Base-by-base conservation (phyloP, 306 rosid genomes). In the Corylus avellana region DNA sequence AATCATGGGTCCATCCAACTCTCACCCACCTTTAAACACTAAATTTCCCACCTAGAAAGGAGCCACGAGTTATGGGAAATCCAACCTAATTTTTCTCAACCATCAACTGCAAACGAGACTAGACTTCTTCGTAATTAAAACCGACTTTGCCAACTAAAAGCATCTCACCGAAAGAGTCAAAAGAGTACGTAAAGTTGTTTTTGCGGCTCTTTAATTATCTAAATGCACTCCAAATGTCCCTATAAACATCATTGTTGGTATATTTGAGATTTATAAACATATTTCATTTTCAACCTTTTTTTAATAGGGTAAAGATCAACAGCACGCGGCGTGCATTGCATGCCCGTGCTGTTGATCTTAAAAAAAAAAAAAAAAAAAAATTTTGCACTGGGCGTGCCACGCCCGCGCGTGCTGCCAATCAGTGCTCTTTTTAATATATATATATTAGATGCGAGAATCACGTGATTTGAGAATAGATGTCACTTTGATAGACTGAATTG, bases 1-100 rank as follows among this genome's bases (percentile, higher is more conserved):
- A 67, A 39, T 42, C 72, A 67, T 39, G 29, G 74, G 80, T 67
- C 80, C 56, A 67, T 35, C 63, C 80, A 53, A 67, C 80, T 51
- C 12, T 56, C 74, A 67, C 59, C 80, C 59, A 67, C 74, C 55
- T 14, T 37, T 53, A 35, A 20, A 7, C 56, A 13, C 29, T 12
- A 37, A 77, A 50, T 53, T 51, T 58, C 61, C 63, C 49, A 66
- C 58, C 73, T 20, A 67, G 13, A 37, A 67, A 39, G 2, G 27
- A 67, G 14, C 13, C n/a, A 18, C 12, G 17, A 42, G 22, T 39
- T 39, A 8, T 66, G 72, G 72, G 8, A 42, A 1, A 18, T 10
- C 50, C 25, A 18, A 67, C 16, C 42, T 18, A 67, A 42, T 39
- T 67, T 62, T 10, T 39, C 50, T 42, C 72, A 67, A 67, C 72